A percentile compares a stretch with the other conserved stretches of the same genome.
phyloP scores from a whole-genome alignment of 768 basidiomycete species.

The Ramaria sp. region DNA sequence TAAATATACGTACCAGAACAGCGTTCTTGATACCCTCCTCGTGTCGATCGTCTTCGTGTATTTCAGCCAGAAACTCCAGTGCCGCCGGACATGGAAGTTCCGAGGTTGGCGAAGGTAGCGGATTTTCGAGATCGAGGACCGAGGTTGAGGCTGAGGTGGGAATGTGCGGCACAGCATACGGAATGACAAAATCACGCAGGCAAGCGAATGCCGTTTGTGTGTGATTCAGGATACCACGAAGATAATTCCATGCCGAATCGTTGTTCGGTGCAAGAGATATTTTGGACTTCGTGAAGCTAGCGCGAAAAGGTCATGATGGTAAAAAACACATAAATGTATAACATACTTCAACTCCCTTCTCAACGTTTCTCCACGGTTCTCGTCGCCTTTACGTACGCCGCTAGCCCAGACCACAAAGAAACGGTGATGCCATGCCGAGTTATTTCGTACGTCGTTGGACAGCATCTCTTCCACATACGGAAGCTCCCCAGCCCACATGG shows the following conservation, averaged over 20 bases:
- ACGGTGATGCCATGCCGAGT: conserved; percentile 95
- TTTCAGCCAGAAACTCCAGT: conserved; percentile 79
- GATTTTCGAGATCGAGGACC: conserved; percentile 65
- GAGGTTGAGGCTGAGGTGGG: conserved; percentile 3
- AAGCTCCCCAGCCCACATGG: conserved; percentile 68
- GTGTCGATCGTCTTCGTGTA: conserved; percentile 47
- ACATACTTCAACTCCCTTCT: conserved; percentile 67
- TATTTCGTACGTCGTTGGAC: conserved; percentile 77
- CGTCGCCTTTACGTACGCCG: conserved; percentile 50
- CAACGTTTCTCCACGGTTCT: conserved; percentile 47
- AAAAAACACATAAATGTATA: conserved; percentile 11
- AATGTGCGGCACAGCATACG: conserved; percentile 40
- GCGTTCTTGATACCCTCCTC: conserved; percentile 33
- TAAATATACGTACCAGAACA: conserved; percentile 18
- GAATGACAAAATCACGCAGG: conserved; percentile 48
- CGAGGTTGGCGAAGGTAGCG: conserved; percentile 50
- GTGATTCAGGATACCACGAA: conserved; percentile 71
- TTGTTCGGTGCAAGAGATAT: conserved; percentile 88
- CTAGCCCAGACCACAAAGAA: conserved; percentile 78
- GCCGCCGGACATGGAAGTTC: conserved; percentile 71
- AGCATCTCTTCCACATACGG: conserved; percentile 64
- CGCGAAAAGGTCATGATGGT: not conserved
- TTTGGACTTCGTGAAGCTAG: conserved; percentile 71
- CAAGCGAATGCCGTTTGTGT: conserved; percentile 46
- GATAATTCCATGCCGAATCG: conserved; percentile 93